These are phyloP conservation scores for Podospora appendiculata DNA, from an alignment of 495 filamentous ascomycete genomes.

Conservation along the genomic window DNA sequence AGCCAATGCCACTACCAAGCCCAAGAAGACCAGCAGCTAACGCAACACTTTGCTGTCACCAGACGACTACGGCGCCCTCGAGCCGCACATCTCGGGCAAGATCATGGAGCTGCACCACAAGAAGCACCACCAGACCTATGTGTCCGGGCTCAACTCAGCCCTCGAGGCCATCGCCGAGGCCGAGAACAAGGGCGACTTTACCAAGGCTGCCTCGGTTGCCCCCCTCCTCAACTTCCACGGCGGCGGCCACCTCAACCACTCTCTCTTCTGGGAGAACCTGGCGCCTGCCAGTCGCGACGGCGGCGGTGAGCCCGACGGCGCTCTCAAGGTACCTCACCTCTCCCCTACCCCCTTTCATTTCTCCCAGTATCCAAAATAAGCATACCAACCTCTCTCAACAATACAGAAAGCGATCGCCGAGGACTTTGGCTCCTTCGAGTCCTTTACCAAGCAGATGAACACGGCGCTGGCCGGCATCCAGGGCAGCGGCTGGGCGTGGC, in stretches of 20 bases:
- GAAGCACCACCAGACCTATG: slow-evolving; percentile 75
- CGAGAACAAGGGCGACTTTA: slow-evolving; percentile 48
- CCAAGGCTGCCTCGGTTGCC: slow-evolving; percentile 70
- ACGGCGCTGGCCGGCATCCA: slow-evolving; percentile 79
- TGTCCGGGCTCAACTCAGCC: slow-evolving; percentile 61
- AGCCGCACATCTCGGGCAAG: slow-evolving; percentile 88
- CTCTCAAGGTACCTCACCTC: slow-evolving; percentile 30
- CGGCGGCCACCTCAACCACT: slow-evolving; percentile 91
- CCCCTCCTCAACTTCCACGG: slow-evolving; percentile 95
- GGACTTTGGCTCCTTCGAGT: slow-evolving; percentile 68
- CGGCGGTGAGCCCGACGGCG: slow-evolving; percentile 65
- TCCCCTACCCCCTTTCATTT: not conserved
- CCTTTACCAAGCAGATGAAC: slow-evolving; percentile 79
- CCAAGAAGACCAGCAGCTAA: slow-evolving; percentile 1
- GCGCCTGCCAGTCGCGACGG: slow-evolving; percentile 60
- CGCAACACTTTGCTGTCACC: not conserved
- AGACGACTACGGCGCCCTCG: slow-evolving; percentile 89
- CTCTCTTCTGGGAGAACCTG: slow-evolving; percentile 96
- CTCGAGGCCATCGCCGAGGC: slow-evolving; percentile 55
- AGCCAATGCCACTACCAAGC: not conserved
- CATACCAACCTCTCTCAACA: not conserved
- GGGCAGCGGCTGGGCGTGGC: slow-evolving; percentile 93
- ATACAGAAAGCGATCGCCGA: slow-evolving; percentile 59
- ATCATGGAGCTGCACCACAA: slow-evolving; percentile 95
- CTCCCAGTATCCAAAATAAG: not conserved